Conservation (phyloP, 768 basidiomycete species). For the Psilocybe cubensis region DNA sequence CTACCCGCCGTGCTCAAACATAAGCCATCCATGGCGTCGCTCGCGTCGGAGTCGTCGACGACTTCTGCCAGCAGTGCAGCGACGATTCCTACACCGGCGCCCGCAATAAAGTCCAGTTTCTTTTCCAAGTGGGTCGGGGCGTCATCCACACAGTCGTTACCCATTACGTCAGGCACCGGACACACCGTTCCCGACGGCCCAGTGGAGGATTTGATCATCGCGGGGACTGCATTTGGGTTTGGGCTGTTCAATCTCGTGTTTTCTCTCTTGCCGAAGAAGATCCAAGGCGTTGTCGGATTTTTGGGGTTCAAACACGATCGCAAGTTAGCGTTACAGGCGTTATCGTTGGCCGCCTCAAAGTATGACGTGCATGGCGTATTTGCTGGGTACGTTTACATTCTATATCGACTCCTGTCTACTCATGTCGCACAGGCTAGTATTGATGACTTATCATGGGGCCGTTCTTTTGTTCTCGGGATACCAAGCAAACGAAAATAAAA, state of each 20-base stretch:
- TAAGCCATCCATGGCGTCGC: conserved; percentile 22
- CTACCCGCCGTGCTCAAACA: conserved; percentile 15
- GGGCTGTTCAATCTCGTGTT: conserved; percentile 84
- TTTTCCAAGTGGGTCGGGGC: conserved; percentile 40
- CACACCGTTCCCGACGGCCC: conserved; percentile 47
- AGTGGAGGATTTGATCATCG: conserved; percentile 72
- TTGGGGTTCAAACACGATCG: conserved; percentile 79
- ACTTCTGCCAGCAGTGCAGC: conserved; percentile 22
- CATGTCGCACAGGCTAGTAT: conserved; percentile 52
- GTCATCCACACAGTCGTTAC: conserved; percentile 22
- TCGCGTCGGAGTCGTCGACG: conserved; percentile 25
- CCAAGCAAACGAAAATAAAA: conserved; percentile 71
- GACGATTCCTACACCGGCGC: conserved; percentile 9
- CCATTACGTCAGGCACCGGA: conserved; percentile 18
- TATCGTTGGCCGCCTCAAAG: conserved; percentile 68
- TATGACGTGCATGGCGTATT: conserved; percentile 78
- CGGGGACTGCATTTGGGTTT: conserved; percentile 77
- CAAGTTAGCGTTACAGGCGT: conserved; percentile 65
- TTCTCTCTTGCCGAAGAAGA: conserved; percentile 71
- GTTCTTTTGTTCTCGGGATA: conserved; percentile 74
- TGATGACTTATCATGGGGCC: conserved; percentile 82
- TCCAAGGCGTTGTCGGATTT: conserved; percentile 73
- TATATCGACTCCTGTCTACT: not conserved
- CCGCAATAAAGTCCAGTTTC: conserved; percentile 29
- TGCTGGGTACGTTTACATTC: conserved; percentile 57